Conservation (phyloP, 495 filamentous ascomycete species). For the Hamigera avellanea region DNA sequence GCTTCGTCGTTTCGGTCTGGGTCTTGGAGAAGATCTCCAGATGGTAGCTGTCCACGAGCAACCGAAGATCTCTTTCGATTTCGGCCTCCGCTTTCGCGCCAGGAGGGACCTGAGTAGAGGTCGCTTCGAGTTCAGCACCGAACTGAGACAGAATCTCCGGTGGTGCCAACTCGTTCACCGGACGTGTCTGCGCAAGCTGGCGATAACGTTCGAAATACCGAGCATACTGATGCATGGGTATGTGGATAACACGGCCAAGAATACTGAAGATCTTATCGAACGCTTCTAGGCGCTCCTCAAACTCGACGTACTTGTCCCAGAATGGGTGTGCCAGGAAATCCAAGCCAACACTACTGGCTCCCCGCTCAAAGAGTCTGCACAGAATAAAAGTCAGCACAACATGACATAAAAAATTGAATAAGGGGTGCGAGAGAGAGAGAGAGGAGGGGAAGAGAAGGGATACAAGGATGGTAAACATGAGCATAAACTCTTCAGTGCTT, state of each 20-base stretch:
- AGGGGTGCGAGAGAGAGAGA: slow-evolving; percentile 14
- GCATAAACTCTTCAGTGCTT: slow-evolving; percentile 28
- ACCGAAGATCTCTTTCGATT: slow-evolving; percentile 70
- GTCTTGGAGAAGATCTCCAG: slow-evolving; percentile 72
- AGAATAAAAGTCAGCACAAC: slow-evolving; percentile 20
- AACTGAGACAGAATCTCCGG: slow-evolving; percentile 57
- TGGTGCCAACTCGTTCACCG: slow-evolving; percentile 61
- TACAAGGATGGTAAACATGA: slow-evolving; percentile 41
- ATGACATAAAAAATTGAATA: slow-evolving; percentile 5
- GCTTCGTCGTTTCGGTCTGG: slow-evolving; percentile 80
- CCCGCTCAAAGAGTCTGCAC: slow-evolving; percentile 83
- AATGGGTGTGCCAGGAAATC: slow-evolving; percentile 94
- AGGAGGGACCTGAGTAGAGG: slow-evolving; percentile 29
- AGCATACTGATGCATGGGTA: slow-evolving; percentile 95
- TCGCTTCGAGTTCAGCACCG: slow-evolving; percentile 55
- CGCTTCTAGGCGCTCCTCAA: slow-evolving; percentile 80
- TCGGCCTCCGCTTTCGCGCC: slow-evolving; percentile 56
- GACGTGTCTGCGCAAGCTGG: slow-evolving; percentile 59
- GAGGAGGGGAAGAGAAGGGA: slow-evolving; percentile 18
- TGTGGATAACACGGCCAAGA: slow-evolving; percentile 72
- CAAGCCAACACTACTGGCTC: slow-evolving; percentile 70
- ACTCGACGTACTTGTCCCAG: slow-evolving; percentile 98
- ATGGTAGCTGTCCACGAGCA: slow-evolving; percentile 68
- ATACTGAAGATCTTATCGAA: slow-evolving; percentile 81
- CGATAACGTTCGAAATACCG: slow-evolving; percentile 91